Percentiles rank a stretch among this genome's conserved stretches.
Evolutionary conservation across 2,329 filamentous ascomycete species (phyloP).

Genomic region (Cladorrhinum sp.): DNA sequence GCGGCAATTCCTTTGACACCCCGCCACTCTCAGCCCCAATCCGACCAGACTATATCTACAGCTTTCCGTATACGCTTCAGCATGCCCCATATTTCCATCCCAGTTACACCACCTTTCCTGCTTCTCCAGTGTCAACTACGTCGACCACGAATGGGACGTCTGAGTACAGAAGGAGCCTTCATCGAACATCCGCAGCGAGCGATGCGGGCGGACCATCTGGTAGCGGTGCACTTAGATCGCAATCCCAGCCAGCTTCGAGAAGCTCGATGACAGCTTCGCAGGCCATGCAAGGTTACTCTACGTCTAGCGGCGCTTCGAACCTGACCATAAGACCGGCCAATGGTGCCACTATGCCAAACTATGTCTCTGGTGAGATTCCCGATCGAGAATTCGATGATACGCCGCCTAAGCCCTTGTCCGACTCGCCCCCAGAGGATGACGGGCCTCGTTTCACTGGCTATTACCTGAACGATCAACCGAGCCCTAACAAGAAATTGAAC

Average conservation of each 20-base stretch:
- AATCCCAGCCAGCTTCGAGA: constrained; percentile 63
- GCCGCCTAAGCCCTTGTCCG: constrained; percentile 38
- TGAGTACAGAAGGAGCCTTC: constrained; percentile 57
- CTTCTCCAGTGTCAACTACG: constrained; percentile 49
- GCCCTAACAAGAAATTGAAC: constrained; percentile 27
- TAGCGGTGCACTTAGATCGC: constrained; percentile 58
- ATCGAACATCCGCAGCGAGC: constrained; percentile 50
- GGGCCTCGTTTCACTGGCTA: constrained; percentile 39
- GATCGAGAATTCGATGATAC: constrained; percentile 48
- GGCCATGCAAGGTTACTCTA: constrained; percentile 31
- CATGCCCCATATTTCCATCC: constrained; percentile 45
- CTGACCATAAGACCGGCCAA: constrained; percentile 44
- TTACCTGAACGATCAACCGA: constrained; percentile 35
- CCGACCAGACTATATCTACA: constrained; percentile 52
- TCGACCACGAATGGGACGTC: constrained; percentile 36
- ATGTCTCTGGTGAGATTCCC: constrained; percentile 51
- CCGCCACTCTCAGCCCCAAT: constrained; percentile 58
- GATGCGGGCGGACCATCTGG: constrained; percentile 48
- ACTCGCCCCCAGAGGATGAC: constrained; percentile 50
- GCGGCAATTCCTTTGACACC: constrained; percentile 63
- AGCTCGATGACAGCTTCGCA: constrained; percentile 35
- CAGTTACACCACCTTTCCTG: constrained; percentile 53
- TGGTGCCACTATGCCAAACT: constrained; percentile 52
- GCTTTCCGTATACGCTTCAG: constrained; percentile 44
- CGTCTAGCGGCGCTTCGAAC: constrained; percentile 34